Conservation (phyloP, 2,329 filamentous ascomycete species). For the Metarhizium anisopliae region DNA sequence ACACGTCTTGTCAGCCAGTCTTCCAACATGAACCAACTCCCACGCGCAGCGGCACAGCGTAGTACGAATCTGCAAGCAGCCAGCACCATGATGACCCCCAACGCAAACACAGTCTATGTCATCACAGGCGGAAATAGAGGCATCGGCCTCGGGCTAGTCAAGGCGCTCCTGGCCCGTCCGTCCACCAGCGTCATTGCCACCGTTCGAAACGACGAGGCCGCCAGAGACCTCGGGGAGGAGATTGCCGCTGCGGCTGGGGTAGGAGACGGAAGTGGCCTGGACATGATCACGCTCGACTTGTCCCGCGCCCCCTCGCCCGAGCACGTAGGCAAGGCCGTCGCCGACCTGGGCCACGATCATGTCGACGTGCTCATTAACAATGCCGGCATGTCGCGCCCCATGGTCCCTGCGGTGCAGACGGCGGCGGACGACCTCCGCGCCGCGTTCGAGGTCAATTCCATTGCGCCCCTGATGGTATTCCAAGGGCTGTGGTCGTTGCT, state of each 20-base stretch:
- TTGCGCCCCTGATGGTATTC: slow-evolving; percentile 26
- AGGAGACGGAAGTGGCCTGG: slow-evolving; percentile 19
- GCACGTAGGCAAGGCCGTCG: slow-evolving; percentile 11
- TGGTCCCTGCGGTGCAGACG: slow-evolving; percentile 18
- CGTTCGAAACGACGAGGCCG: slow-evolving; percentile 20
- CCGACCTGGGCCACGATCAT: slow-evolving; percentile 21
- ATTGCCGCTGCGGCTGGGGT: slow-evolving; percentile 10
- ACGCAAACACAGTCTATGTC: slow-evolving; percentile 23
- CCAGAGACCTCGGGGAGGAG: slow-evolving; percentile 11
- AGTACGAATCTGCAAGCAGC: slow-evolving; percentile 3
- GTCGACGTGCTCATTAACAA: slow-evolving; percentile 46
- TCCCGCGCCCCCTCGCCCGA: slow-evolving; percentile 15
- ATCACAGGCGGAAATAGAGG: slow-evolving; percentile 33
- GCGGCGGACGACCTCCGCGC: slow-evolving; percentile 24
- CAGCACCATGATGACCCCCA: background rate
- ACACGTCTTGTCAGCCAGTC: too few relatives aligned
- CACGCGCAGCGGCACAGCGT: too few relatives aligned
- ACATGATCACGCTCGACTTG: slow-evolving; percentile 29
- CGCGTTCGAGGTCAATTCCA: slow-evolving; percentile 35
- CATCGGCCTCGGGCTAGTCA: slow-evolving; percentile 28
- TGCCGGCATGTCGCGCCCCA: slow-evolving; percentile 30
- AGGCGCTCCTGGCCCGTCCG: slow-evolving; percentile 34
- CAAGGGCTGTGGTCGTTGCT: slow-evolving; percentile 29
- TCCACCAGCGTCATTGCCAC: slow-evolving; percentile 39
- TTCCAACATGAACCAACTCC: too few relatives aligned